These are phyloP conservation scores for Sclerotinia glacialis DNA, from an alignment of 2,329 filamentous ascomycete genomes.

Conservation along the genomic window DNA sequence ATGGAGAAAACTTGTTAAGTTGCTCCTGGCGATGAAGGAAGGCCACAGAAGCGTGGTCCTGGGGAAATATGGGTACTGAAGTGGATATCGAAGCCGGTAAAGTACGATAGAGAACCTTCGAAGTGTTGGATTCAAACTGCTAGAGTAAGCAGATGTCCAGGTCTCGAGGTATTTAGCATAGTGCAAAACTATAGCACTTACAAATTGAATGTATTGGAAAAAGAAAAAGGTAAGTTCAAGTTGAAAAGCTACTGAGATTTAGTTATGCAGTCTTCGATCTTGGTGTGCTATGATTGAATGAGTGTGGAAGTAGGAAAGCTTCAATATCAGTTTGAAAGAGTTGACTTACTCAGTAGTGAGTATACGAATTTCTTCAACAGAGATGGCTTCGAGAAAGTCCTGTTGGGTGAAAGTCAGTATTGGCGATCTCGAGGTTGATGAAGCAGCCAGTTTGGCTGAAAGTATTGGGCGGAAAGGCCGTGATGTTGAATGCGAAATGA, in stretches of 20 bases:
- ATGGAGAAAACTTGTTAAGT: neutral
- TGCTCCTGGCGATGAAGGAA: neutral
- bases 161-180: neutral
- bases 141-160: neutral
- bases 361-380: neutral
- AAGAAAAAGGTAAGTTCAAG: neutral
- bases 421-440: neutral
- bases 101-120: neutral
- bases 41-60: neutral
- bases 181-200: neutral
- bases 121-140: neutral
- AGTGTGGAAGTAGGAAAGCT: neutral
- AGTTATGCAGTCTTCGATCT: neutral
- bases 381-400: neutral
- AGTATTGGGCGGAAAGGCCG: neutral
- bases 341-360: neutral
- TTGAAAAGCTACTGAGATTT: slow-evolving; percentile 7
- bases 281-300: neutral
- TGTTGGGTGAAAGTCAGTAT: neutral
- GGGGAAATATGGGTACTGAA: neutral
- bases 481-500: neutral
- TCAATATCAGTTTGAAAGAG: neutral
- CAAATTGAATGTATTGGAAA: neutral
- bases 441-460: neutral
- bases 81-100: neutral